Percentiles rank a stretch among this genome's conserved stretches.
phyloP scores from a whole-genome alignment of 2,329 filamentous ascomycete genomes.

The Penicillium sp. region DNA sequence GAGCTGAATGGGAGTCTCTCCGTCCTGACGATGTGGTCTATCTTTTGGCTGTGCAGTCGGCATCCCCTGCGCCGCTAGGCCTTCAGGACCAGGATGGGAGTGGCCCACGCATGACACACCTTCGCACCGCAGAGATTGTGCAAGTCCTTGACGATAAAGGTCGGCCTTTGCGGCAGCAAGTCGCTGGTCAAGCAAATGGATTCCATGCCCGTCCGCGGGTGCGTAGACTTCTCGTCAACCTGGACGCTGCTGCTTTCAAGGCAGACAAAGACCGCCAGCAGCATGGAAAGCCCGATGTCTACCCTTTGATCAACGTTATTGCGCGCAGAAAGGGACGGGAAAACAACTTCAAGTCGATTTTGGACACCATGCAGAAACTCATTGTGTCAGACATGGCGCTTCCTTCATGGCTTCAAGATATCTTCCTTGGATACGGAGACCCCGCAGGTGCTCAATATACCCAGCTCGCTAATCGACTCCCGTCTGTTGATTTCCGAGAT shows the following conservation, averaged over 20 bases:
- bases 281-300: conserved; percentile 68
- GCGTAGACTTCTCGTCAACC: conserved; percentile 68
- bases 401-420: conserved; percentile 88
- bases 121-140: conserved; percentile 79
- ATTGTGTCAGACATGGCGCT: conserved; percentile 79
- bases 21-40: conserved; percentile 86
- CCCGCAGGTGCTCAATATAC: conserved; percentile 82
- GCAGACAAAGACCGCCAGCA: conserved; percentile 62
- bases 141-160: conserved; percentile 83
- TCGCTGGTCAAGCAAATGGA: conserved; percentile 54
- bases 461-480: conserved; percentile 68
- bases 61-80: conserved; percentile 28
- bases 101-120: conserved; percentile 59
- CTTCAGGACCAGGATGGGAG: conserved; percentile 36
- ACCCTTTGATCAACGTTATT: conserved; percentile 78
- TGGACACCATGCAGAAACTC: conserved; percentile 84
- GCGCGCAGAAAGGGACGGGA: conserved; percentile 77
- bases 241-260: conserved; percentile 74
- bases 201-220: conserved; percentile 53
- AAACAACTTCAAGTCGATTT: conserved; percentile 93
- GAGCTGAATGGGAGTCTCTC: conserved; percentile 83
- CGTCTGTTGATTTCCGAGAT: conserved; percentile 81
- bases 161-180: conserved; percentile 58
- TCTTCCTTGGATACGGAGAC: conserved; percentile 96
- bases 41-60: conserved; percentile 67